Conservation (phyloP, 2,329 filamentous ascomycete species). For the Cordyceps tenuipes region DNA sequence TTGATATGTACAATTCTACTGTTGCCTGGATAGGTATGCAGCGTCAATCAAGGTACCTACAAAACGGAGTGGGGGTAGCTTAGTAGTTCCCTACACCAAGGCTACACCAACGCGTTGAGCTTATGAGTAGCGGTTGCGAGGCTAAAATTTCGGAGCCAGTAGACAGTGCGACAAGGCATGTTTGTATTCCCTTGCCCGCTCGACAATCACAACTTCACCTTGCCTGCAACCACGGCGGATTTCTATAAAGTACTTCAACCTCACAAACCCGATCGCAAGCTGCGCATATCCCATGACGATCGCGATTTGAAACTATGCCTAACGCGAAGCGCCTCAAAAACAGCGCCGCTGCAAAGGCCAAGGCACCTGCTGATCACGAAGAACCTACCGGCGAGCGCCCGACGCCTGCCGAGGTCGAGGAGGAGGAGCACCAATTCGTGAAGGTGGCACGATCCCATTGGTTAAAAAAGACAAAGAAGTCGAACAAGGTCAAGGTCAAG, state of each 20-base stretch:
- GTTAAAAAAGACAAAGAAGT: constrained; percentile 57
- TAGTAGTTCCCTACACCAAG: too few relatives aligned
- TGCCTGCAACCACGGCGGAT: neutral
- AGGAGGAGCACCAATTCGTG: constrained; percentile 64
- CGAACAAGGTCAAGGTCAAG: constrained; percentile 62
- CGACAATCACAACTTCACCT: neutral
- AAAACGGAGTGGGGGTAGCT: neutral
- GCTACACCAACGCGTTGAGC: constrained; percentile 2
- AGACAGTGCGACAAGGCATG: constrained; percentile 6
- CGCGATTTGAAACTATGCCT: constrained; percentile 36
- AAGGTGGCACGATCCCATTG: constrained; percentile 78
- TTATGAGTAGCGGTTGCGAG: constrained; percentile 17
- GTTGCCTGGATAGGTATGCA: neutral
- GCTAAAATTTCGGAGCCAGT: constrained; percentile 25
- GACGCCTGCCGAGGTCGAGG: constrained; percentile 59
- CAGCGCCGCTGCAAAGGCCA: constrained; percentile 35
- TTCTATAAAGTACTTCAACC: neutral
- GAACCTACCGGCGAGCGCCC: constrained; percentile 30
- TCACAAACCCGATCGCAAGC: neutral
- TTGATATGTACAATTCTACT: neutral
- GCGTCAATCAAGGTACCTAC: neutral
- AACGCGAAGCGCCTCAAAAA: constrained; percentile 52
- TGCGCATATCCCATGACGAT: constrained; percentile 7
- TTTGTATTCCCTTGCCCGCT: constrained; percentile 12
- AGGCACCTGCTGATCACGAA: constrained; percentile 27